These are phyloP conservation scores for Phlebiopsis flavidoalba DNA, from an alignment of 768 basidiomycete species.

Conservation along the genomic window DNA sequence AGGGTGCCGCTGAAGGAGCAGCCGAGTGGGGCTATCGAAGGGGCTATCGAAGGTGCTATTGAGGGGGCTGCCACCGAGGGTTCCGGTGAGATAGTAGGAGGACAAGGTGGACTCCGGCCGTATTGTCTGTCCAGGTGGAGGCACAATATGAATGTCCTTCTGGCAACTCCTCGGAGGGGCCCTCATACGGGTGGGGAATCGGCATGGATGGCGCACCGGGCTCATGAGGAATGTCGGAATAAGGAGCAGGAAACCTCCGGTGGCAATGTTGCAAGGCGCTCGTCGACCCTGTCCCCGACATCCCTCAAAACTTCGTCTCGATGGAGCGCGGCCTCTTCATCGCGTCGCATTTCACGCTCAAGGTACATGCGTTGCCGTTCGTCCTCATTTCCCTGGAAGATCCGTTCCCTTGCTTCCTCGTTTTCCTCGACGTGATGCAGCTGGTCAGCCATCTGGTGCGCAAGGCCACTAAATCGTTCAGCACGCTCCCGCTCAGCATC, in stretches of 20 bases:
- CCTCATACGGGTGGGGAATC: neutral
- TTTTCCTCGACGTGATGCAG: conserved; percentile 48
- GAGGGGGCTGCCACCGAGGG: too few relatives aligned
- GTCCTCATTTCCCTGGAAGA: conserved; percentile 62
- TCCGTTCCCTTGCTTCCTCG: conserved; percentile 59
- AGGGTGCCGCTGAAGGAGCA: neutral
- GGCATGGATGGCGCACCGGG: neutral
- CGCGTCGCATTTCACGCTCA: conserved; percentile 54
- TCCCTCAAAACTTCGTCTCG: conserved; percentile 37
- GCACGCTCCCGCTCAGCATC: conserved; percentile 43
- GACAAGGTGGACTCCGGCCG: neutral
- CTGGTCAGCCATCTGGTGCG: conserved; percentile 43
- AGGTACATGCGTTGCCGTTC: conserved; percentile 57
- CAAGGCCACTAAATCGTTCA: conserved; percentile 53
- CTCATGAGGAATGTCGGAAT: too few relatives aligned
- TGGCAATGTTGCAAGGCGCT: conserved; percentile 6
- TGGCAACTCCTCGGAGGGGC: neutral
- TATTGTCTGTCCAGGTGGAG: neutral
- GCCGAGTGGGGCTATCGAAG: neutral
- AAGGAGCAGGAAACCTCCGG: neutral
- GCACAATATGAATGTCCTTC: conserved; percentile 3
- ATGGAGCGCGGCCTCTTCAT: conserved; percentile 47
- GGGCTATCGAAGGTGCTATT: too few relatives aligned
- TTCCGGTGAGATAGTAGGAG: neutral
- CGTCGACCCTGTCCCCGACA: conserved; percentile 19